phyloP scores from a whole-genome alignment of 1,284 basidiomycete genomes.

The Ganoderma lingzhi region DNA sequence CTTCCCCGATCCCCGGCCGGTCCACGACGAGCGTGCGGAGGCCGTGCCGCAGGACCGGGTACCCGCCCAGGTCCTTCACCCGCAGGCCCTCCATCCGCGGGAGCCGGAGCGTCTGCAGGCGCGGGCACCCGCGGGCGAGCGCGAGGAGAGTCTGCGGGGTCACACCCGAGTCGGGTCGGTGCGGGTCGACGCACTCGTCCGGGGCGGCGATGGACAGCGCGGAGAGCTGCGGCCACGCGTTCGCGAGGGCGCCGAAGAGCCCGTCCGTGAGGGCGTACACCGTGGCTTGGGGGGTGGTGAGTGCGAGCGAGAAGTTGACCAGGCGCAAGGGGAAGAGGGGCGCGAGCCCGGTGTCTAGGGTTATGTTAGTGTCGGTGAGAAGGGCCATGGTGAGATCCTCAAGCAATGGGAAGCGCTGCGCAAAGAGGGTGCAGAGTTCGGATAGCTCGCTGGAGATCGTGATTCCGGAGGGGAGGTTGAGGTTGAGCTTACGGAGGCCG shows the following conservation, averaged over 20 bases:
- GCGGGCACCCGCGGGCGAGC: not conserved
- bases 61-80: not conserved
- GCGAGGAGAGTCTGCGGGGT: not conserved
- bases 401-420: not conserved
- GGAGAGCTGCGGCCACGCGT: not conserved
- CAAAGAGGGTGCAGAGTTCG: not conserved
- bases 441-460: not conserved
- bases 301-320: not conserved
- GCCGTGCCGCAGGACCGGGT: not conserved
- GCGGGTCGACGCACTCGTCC: not conserved
- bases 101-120: not conserved
- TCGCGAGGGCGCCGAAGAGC: not conserved
- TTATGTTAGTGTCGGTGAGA: not conserved
- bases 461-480: not conserved
- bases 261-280: not conserved
- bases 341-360: not conserved
- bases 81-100: not conserved
- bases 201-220: not conserved
- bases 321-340: not conserved
- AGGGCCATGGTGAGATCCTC: not conserved
- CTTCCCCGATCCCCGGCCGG: not conserved
- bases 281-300: not conserved
- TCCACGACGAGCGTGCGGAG: not conserved
- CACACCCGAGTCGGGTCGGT: not conserved
- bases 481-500: not conserved